Evolutionary conservation across 352 stramenopile genomes (phyloP).

Genomic region (Pythium phragmitis): DNA sequence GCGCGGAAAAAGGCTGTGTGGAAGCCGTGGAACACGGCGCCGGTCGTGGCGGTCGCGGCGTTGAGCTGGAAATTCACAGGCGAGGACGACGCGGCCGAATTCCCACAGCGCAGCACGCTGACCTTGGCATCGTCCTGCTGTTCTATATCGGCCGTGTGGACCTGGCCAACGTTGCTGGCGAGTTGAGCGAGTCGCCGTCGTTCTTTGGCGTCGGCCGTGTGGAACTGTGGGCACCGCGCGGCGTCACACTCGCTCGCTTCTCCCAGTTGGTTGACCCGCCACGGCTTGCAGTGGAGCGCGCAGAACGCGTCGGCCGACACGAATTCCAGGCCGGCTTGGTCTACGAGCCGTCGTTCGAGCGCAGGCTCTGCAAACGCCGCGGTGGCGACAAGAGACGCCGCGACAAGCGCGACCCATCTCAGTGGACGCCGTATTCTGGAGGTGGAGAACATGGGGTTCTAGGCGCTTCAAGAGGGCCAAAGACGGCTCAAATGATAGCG

Average conservation of each 20-base stretch:
- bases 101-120: slow-evolving; percentile 37
- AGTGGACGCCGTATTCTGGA: too few species aligned
- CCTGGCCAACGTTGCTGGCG: neutral
- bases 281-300: slow-evolving; percentile 51
- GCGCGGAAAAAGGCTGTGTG: slow-evolving; percentile 61
- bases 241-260: slow-evolving; percentile 18
- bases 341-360: slow-evolving; percentile 26
- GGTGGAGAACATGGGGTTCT: too few species aligned
- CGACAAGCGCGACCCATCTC: too few species aligned
- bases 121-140: slow-evolving; percentile 31
- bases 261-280: slow-evolving; percentile 4
- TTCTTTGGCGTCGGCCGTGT: neutral
- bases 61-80: slow-evolving; percentile 42
- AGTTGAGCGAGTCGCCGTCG: neutral
- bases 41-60: slow-evolving; percentile 6
- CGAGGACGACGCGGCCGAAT: slow-evolving; percentile 32
- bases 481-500: too few species aligned
- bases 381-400: neutral
- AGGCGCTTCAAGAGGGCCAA: too few species aligned
- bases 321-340: slow-evolving; percentile 49
- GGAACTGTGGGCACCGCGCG: slow-evolving; percentile 15
- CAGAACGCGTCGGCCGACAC: slow-evolving; percentile 45
- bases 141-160: slow-evolving; percentile 20
- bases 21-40: slow-evolving; percentile 48
- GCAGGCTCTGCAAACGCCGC: neutral